Conservation (phyloP, 2,329 filamentous ascomycete genomes). For the Aquanectria penicillioides region DNA sequence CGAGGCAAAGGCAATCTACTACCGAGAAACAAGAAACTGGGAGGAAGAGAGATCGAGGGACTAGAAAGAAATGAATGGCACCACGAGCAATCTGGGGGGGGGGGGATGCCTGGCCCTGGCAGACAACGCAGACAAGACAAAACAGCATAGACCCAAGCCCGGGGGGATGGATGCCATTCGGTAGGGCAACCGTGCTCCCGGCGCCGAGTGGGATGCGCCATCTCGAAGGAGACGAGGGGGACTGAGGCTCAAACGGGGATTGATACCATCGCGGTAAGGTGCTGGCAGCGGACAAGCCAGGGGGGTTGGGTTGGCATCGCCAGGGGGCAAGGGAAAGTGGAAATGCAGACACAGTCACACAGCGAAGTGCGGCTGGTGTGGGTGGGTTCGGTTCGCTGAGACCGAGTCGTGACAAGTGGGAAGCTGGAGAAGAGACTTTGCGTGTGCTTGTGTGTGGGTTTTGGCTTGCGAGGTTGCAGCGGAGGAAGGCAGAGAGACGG, state of each 20-base stretch:
- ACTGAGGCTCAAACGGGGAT: conserved; percentile 40
- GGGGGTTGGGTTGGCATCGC: conserved; percentile 19
- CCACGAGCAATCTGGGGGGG: conserved; percentile 20
- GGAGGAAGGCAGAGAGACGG: too few species aligned
- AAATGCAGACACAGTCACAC: too few species aligned
- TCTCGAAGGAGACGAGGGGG: conserved; percentile 25
- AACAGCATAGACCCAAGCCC: too few species aligned
- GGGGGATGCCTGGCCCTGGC: not conserved
- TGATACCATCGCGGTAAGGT: conserved; percentile 37
- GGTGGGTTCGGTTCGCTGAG: too few species aligned
- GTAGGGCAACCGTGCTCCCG: conserved; percentile 7
- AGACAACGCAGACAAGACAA: not conserved
- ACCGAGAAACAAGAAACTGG: conserved; percentile 22
- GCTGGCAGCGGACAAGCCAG: conserved; percentile 24
- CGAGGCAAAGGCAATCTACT: conserved; percentile 29
- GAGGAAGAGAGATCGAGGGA: conserved; percentile 15
- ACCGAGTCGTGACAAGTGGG: too few species aligned
- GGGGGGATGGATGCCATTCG: not conserved
- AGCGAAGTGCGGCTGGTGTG: too few species aligned
- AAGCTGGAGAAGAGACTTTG: too few species aligned
- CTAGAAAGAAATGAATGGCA: conserved; percentile 28
- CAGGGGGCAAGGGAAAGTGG: too few species aligned
- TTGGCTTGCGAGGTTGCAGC: too few species aligned
- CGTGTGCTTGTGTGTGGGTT: too few species aligned
- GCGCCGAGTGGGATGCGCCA: conserved; percentile 17